These are phyloP conservation scores for Fagopyrum homotropicum DNA, from an alignment of 148 eudicot genomes.

Conservation along the genomic window DNA sequence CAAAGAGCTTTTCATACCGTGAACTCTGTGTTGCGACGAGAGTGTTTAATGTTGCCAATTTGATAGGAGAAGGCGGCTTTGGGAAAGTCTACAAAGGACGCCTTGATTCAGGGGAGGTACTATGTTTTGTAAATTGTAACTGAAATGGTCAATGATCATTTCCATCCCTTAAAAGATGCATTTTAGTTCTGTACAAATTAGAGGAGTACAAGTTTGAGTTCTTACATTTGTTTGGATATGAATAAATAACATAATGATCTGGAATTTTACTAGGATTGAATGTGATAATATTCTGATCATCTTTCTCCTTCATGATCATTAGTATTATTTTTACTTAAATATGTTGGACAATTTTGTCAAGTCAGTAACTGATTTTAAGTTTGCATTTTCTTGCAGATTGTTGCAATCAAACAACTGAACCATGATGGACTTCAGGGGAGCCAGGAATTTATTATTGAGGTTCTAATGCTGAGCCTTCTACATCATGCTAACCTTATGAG, in stretches of 20 bases:
- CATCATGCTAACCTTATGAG: constrained; percentile 17
- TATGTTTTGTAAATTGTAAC: neutral
- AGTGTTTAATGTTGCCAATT: constrained; percentile 15
- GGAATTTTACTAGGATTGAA: neutral
- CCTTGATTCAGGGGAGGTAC: constrained; percentile 18
- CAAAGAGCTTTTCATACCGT: constrained; percentile 15
- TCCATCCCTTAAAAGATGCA: neutral
- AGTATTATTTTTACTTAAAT: neutral
- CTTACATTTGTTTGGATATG: neutral
- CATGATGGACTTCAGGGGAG: constrained; percentile 18
- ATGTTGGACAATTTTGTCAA: neutral
- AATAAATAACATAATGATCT: neutral
- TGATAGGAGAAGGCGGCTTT: constrained; percentile 49
- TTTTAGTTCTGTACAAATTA: neutral
- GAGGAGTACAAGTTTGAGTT: neutral
- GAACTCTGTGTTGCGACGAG: constrained; percentile 18
- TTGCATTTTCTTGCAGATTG: constrained; percentile 14
- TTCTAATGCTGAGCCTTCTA: constrained; percentile 16
- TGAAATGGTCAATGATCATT: neutral
- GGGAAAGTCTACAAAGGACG: constrained; percentile 33
- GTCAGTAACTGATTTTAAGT: neutral
- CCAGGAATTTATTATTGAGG: constrained; percentile 18
- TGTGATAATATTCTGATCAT: neutral
- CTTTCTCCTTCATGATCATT: neutral
- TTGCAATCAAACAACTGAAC: constrained; percentile 17